Conservation (phyloP, 441 rosid species). For the Corymbia calophylla region DNA sequence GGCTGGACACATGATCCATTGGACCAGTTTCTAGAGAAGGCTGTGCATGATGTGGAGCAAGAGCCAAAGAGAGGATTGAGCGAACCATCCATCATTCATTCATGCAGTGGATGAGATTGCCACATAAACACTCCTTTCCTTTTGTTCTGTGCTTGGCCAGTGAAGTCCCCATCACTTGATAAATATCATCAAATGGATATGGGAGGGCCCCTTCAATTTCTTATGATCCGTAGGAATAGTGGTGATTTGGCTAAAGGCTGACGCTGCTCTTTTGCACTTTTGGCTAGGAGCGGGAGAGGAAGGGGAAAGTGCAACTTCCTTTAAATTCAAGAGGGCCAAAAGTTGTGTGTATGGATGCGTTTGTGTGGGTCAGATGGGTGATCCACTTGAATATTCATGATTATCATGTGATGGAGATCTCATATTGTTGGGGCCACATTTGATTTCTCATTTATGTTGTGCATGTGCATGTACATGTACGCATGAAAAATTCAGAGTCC, state of each 20-base stretch:
- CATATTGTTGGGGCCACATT: not conserved
- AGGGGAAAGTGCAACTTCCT: not conserved
- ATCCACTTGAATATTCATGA: not conserved
- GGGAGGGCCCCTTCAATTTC: no score
- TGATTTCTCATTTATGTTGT: not conserved
- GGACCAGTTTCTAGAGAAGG: not conserved
- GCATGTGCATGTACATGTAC: not conserved
- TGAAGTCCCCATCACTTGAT: not conserved
- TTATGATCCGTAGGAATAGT: not conserved
- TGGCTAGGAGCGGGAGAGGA: not conserved
- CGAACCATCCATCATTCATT: not conserved
- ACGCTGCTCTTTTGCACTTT: not conserved
- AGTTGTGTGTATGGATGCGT: not conserved
- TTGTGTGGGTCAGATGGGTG: not conserved
- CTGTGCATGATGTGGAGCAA: not conserved
- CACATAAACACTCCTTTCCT: not conserved
- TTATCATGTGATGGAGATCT: not conserved
- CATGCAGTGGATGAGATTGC: not conserved
- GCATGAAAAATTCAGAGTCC: accelerated
- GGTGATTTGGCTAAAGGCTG: not conserved
- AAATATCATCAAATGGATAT: not conserved
- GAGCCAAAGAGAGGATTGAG: not conserved
- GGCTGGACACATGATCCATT: not conserved
- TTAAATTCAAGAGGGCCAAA: not conserved
- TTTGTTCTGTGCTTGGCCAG: not conserved